These are phyloP conservation scores for Leccinum arenicola DNA, from an alignment of 768 basidiomycete genomes.

Conservation along the genomic window DNA sequence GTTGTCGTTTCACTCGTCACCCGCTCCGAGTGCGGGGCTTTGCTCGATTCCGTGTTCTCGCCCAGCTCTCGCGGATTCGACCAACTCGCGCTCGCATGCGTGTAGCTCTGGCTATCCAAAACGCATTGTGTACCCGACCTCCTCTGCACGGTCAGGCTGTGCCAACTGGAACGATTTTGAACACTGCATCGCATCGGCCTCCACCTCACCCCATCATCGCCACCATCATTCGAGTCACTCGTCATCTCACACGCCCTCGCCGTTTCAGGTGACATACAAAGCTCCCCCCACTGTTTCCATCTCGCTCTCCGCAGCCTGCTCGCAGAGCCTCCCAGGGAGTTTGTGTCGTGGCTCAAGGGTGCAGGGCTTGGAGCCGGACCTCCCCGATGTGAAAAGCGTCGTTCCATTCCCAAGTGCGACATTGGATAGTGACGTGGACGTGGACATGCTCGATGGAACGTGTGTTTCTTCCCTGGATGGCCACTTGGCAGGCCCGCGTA, in stretches of 20 bases:
- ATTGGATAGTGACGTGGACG: constrained; percentile 21
- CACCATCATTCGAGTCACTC: background rate
- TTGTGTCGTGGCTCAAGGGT: background rate
- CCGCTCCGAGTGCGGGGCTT: background rate
- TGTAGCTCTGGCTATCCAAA: constrained; percentile 8
- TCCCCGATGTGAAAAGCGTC: constrained; percentile 30
- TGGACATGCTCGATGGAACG: constrained; percentile 31
- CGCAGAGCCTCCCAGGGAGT: constrained; percentile 14
- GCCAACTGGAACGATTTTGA: constrained; percentile 8
- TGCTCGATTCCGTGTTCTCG: constrained; percentile 10
- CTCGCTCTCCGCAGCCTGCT: constrained; percentile 35
- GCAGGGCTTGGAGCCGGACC: constrained; percentile 18
- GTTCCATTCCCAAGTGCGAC: constrained; percentile 38
- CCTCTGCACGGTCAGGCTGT: constrained; percentile 15
- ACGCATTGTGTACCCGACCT: constrained; percentile 16
- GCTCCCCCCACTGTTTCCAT: constrained; percentile 39
- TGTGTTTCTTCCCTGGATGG: constrained; percentile 2
- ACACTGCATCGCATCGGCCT: background rate
- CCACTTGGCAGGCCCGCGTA: constrained; percentile 17
- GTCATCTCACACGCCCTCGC: constrained; percentile 7
- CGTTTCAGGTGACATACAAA: constrained; percentile 28
- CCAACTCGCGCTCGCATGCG: constrained; percentile 17
- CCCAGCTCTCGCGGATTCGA: constrained; percentile 25
- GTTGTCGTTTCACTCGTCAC: constrained; percentile 1
- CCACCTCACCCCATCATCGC: constrained; percentile 5